Evolutionary conservation across 805 yeast genomes (phyloP), one percentile per base, ranked within the genome.

Genomic region (Cyberlindnera euphorbiiphila): DNA sequence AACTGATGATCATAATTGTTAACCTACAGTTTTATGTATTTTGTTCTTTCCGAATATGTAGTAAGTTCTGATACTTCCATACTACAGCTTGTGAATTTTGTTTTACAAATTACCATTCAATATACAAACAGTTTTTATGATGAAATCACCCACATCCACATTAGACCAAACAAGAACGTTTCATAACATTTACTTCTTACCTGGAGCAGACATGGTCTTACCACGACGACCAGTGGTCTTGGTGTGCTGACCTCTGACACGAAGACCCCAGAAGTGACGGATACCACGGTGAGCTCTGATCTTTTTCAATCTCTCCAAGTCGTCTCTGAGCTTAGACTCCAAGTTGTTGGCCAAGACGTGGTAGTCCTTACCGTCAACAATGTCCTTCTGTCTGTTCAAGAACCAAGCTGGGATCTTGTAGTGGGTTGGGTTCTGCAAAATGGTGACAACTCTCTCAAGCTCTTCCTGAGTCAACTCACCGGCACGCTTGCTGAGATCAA

Each of bases 181-280:
- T 32, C 15, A 29, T 24, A 14, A 11, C 8, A 26, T 25, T 39
- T 34, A 39, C 27, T 22, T 21, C 29, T 32, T 20, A 20, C 42
- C 34, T 43, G 36, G 29, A 46, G 46, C 53, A 41, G 48, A 32
- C n/a, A n/a, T n/a, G n/a, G n/a, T n/a, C 41, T 71, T 74, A 63
- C 81, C 81, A 65, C 95, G 89, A 80, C 98, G 88, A 72, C 97
- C 95, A 64, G 99, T 93, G 71, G 98, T 91, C 85, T 93, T 93
- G 83, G 99, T 93, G 81, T 93, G 99, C 81, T 93, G 98, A 78
- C 98, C 98, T 83, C 98, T 88, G 74, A 94, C 98, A 81, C 93
- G 93, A 72, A 93, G 79, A 72, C 97, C 97, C 98, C 97, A 93
- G 91, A 82, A 89, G 81, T 93, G 99, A 84, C 99, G 88, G 74